Evolutionary conservation across 208 protist genomes (phyloP).

Genomic region (Trichomonas gallinae): DNA sequence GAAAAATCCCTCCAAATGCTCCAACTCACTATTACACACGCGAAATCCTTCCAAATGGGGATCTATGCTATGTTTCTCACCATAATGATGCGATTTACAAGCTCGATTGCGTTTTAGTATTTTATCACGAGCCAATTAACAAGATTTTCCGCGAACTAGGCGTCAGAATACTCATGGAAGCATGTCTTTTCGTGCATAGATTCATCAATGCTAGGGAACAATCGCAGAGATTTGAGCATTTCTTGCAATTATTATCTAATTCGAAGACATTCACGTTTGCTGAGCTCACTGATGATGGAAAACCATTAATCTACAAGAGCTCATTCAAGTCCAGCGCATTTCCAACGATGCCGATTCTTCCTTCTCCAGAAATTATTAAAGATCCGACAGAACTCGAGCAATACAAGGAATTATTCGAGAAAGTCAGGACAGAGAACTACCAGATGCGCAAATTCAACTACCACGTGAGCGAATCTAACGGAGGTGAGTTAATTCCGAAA

Average conservation of each 20-base stretch:
- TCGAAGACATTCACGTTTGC: neutral
- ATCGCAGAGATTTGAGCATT: neutral
- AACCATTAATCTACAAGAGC: neutral
- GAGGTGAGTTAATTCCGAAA: neutral
- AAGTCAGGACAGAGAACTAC: neutral
- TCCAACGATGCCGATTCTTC: neutral
- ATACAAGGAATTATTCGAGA: neutral
- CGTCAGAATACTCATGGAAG: neutral
- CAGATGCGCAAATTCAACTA: neutral
- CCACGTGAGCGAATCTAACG: neutral
- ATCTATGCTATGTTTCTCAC: neutral
- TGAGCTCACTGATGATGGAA: neutral
- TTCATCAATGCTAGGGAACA: neutral
- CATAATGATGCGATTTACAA: neutral
- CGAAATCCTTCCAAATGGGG: neutral
- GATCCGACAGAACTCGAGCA: neutral
- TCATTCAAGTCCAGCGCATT: neutral
- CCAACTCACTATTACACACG: neutral
- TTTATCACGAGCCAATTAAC: neutral
- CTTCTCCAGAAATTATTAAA: neutral
- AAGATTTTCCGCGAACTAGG: neutral
- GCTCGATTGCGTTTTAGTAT: neutral
- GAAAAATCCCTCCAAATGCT: neutral
- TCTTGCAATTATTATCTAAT: neutral
- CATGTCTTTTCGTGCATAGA: neutral